A percentile compares a stretch with the other conserved stretches of the same genome.
These are phyloP conservation scores for Pelomyxa schiedti DNA, from an alignment of 78 protist species.

Conservation along the genomic window DNA sequence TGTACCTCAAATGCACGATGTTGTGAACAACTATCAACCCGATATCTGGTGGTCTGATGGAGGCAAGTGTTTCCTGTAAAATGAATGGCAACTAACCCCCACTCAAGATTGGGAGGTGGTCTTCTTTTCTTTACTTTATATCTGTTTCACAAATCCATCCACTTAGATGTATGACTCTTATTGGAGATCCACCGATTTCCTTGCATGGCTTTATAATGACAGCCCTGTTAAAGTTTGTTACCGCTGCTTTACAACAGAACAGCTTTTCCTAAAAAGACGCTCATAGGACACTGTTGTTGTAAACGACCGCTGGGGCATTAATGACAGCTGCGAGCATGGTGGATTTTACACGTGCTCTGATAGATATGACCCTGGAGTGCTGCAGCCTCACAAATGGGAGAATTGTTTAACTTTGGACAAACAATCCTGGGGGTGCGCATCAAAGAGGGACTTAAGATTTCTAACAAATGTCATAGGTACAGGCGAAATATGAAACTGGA, in stretches of 20 bases:
- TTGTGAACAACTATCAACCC: neutral
- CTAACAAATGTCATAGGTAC: too few relatives aligned
- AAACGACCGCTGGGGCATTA: neutral
- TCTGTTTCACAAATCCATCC: neutral
- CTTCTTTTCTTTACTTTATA: neutral
- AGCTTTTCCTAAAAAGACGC: neutral
- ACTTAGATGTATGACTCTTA: neutral
- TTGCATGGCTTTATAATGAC: neutral
- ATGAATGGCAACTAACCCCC: too few relatives aligned
- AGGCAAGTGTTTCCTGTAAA: neutral
- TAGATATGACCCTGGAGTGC: neutral
- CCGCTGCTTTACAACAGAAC: neutral
- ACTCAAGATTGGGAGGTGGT: too few relatives aligned
- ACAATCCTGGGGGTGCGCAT: neutral
- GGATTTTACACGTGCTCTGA: neutral
- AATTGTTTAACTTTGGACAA: neutral
- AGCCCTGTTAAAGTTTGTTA: neutral
- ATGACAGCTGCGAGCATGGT: neutral
- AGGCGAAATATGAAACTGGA: neutral
- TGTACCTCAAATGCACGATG: neutral
- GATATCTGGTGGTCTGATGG: neutral
- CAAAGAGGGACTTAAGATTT: too few relatives aligned
- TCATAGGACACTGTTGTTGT: neutral
- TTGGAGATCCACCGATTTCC: neutral
- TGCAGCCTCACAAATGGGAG: neutral